Base-by-base conservation (phyloP, 768 basidiomycete species). In the Suillus sp. region DNA sequence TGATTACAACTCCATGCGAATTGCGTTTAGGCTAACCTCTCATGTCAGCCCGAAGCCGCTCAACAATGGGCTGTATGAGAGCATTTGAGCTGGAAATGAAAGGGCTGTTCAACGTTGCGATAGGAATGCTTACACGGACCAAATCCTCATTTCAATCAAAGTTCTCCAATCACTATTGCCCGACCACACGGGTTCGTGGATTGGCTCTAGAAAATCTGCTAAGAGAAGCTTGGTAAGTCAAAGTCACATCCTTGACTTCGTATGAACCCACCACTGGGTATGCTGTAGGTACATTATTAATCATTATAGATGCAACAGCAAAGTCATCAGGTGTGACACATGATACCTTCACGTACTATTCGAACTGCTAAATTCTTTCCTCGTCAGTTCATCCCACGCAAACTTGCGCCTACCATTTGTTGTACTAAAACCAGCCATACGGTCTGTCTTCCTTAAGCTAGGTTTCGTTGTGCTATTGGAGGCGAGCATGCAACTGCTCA, bases 381-480 rank as follows among this genome's bases (percentile, higher is more conserved):
- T 30, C 27, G 27, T 50, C 48, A 50, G 48, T 50, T 30, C 25
- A 27, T 48, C 27, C 27, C 45, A 50, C 48, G 30, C 48, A 50
- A 50, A 18, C 9, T 30, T 30, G 8, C 9, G 13, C 14, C 48
- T 30, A 16, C 16, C 16, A 50, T 50, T 50, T 16, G 27, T 50
- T 1, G 14, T 50, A 18, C 16, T 4, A 4, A 50, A 64, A 71
- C 34, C 69, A 68, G 13, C 64, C 22, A 60, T 67, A 71, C 11
- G 68, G 35, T 16, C 64, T 71, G 0, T 63, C 64, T 0, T 35
- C 40, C 18, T n/a, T n/a, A 25, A 51, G 57, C 14, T 67, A 69
- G 37, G 65, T 74, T 55, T 65, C 61, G 37, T 72, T 66, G 59
- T 63, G 62, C 20, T 27, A 40, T 27, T 50, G 25, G n/a, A 70